Evolutionary conservation across 805 yeast genomes (phyloP).

Genomic region (Blastobotrys attinorum): DNA sequence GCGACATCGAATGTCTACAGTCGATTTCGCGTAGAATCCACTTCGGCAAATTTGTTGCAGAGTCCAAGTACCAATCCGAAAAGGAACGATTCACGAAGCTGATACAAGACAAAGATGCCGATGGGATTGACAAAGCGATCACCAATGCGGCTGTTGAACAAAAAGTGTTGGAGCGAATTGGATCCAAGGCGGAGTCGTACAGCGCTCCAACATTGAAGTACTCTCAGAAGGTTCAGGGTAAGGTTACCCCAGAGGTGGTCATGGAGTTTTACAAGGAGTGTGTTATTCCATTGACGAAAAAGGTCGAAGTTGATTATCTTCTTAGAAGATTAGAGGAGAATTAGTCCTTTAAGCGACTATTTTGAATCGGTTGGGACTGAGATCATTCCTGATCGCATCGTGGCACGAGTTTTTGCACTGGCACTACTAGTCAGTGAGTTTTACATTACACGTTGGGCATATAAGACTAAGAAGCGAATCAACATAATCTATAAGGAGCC

Average conservation of each 20-base stretch:
- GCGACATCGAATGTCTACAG: conserved; percentile 84
- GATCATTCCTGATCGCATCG: too few species aligned
- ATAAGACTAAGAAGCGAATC: too few species aligned
- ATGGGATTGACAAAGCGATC: conserved; percentile 71
- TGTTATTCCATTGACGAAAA: conserved; percentile 89
- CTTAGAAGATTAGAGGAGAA: conserved; percentile 70
- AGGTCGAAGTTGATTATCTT: conserved; percentile 89
- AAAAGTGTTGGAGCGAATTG: conserved; percentile 68
- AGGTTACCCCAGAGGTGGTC: conserved; percentile 73
- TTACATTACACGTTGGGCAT: too few species aligned
- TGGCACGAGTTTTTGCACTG: too few species aligned
- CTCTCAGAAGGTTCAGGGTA: conserved; percentile 56
- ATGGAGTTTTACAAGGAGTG: conserved; percentile 78
- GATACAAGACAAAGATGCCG: conserved; percentile 56
- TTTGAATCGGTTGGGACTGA: too few species aligned
- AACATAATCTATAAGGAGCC: too few species aligned
- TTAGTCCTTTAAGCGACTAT: not conserved
- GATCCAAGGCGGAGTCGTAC: conserved; percentile 74
- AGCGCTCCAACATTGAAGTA: conserved; percentile 81
- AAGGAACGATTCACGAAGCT: conserved; percentile 52
- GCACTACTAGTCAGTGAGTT: too few species aligned
- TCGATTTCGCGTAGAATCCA: conserved; percentile 88
- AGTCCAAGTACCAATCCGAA: conserved; percentile 75
- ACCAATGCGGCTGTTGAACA: conserved; percentile 85
- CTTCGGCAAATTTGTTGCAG: conserved; percentile 97